Base-by-base conservation (phyloP, 169 alveolate genomes). In the Neospora caninum region DNA sequence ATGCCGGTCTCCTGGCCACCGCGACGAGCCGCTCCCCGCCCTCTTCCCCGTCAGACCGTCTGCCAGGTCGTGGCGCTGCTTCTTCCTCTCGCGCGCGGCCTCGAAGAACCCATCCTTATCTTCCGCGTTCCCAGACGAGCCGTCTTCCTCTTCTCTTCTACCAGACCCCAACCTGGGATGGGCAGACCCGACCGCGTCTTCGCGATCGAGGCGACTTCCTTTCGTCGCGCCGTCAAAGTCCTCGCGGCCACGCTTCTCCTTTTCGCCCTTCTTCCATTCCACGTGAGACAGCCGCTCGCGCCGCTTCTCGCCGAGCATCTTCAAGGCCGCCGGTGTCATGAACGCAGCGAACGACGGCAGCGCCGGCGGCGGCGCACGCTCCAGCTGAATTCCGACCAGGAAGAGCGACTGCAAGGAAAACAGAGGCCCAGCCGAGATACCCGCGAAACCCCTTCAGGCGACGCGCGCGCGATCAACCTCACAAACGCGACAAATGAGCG, bases 361-460 rank as follows among this genome's bases (percentile, higher is more conserved):
- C 41, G 84, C 2, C 39, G 84, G 49, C 41, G 84, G 84, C 84
- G 84, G 45, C 84, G 43, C n/a, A 27, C 84, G 84, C 38, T 73
- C 84, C 84, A 73, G 42, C 41, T 36, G 43, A n/a, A 73, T 34
- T 2, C 84, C 84, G n/a, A 36, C 39, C 42, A 73, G 4, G 43
- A 34, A 73, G 27, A 73, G 43, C 39, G 49, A 36, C 84, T 73
- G 84, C 84, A 69, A 20, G 29, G n/a, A 49, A 69, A n/a, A 25
- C 9, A 20, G 80, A 4, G 80, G 18, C 80, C 6, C 41, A 69
- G 80, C n/a, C 34, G 36, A 69, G n/a, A 6, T 4, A 49, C 58
- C 58, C 58, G 4, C 13, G 22, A 49, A 49, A 49, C 58, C 22
- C 4, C 4, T 4, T 13, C 4, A 7, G 22, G 58, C 58, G 13